phyloP scores from a whole-genome alignment of 2,329 filamentous ascomycete genomes.

The Stemphylium lycopersici region DNA sequence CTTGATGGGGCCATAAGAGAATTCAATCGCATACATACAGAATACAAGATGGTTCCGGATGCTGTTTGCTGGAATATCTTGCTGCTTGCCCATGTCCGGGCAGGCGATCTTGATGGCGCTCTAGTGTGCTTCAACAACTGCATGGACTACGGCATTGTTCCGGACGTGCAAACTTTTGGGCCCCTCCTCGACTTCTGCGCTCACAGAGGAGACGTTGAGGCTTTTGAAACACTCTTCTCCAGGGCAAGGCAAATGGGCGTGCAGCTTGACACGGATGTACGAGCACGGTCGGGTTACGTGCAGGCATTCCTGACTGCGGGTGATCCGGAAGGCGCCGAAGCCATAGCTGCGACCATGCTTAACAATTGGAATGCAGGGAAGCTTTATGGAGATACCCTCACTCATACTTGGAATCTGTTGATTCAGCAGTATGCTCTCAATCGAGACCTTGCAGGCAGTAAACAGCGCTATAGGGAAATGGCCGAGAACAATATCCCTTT shows the following conservation, averaged over 20 bases:
- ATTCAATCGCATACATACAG: conserved; percentile 65
- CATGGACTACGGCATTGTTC: conserved; percentile 54
- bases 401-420: conserved; percentile 79
- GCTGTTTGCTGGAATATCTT: conserved; percentile 75
- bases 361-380: conserved; percentile 45
- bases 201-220: conserved; percentile 73
- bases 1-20: conserved; percentile 63
- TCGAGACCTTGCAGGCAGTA: conserved; percentile 62
- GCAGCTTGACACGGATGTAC: conserved; percentile 26
- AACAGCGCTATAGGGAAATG: conserved; percentile 64
- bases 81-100: conserved; percentile 71
- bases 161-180: conserved; percentile 70
- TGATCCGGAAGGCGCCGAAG: conserved; percentile 49
- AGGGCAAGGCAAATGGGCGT: conserved; percentile 60
- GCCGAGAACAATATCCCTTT: conserved; percentile 56
- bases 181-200: conserved; percentile 76
- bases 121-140: conserved; percentile 69
- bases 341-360: conserved; percentile 65
- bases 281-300: conserved; percentile 58
- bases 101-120: conserved; percentile 70
- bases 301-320: conserved; percentile 63
- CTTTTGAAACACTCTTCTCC: conserved; percentile 68
- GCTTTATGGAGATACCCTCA: conserved; percentile 58
- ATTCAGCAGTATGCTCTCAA: conserved; percentile 71
- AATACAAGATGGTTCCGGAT: conserved; percentile 64